These are phyloP conservation scores for Piper betle DNA, from an alignment of 164 flowering plant genomes.

Conservation along the genomic window DNA sequence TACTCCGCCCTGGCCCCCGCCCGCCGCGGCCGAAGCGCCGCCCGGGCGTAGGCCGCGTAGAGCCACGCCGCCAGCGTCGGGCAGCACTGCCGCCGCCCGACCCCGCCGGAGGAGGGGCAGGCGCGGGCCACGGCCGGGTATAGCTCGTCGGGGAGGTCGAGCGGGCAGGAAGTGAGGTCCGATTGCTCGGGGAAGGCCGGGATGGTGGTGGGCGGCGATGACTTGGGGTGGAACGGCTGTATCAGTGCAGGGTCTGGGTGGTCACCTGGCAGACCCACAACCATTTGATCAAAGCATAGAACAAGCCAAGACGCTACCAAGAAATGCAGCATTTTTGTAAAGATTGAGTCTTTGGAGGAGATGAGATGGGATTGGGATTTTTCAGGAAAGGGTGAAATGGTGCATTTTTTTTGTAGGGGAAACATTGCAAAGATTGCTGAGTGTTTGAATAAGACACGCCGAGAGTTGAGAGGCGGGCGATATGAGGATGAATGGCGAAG, in stretches of 20 bases:
- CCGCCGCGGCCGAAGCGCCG: constrained; percentile 51
- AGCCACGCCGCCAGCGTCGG: constrained; percentile 88
- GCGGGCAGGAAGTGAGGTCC: constrained; percentile 41
- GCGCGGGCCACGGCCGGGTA: constrained; percentile 36
- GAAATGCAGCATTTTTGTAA: no score
- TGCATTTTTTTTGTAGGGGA: no score
- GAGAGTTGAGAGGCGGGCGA: no score
- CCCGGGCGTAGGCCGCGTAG: constrained; percentile 59
- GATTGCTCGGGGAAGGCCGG: constrained; percentile 95
- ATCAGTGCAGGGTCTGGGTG: not conserved
- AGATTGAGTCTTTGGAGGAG: no score
- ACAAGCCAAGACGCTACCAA: no score
- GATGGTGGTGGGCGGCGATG: constrained; percentile 37
- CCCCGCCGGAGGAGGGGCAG: constrained; percentile 26
- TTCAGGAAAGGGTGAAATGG: no score
- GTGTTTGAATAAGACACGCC: no score
- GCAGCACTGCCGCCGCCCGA: constrained; percentile 50
- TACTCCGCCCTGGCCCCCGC: not conserved
- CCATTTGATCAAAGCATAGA: no score
- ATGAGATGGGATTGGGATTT: no score
- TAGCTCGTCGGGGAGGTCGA: constrained; percentile 54
- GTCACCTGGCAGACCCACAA: not conserved
- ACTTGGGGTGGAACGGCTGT: constrained; percentile 7
- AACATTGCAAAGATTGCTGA: no score
- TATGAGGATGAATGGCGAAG: no score